A percentile compares a stretch with the other conserved stretches of the same genome.
These are phyloP conservation scores for Dendrobium officinale DNA, from an alignment of 106 monocot genomes.

Conservation along the genomic window DNA sequence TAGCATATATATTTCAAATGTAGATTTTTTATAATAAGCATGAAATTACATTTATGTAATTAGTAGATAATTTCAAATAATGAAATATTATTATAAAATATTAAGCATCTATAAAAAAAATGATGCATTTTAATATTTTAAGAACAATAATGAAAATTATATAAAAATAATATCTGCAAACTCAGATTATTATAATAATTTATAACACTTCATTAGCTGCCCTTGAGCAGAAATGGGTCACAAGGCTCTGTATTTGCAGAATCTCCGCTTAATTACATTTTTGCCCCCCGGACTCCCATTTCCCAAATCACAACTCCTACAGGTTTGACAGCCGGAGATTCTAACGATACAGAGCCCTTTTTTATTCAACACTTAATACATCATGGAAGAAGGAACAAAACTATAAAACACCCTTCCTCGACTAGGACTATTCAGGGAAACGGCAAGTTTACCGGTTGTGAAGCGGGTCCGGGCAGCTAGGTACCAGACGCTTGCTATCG, in stretches of 20 bases:
- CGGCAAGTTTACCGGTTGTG: constrained; percentile 24
- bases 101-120: too few species aligned
- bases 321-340: constrained; percentile 10
- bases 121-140: too few species aligned
- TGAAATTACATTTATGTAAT: too few species aligned
- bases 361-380: not conserved
- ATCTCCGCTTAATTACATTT: constrained; percentile 18
- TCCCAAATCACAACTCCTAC: not conserved
- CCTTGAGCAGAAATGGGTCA: not conserved
- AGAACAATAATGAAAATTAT: too few species aligned
- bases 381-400: not conserved
- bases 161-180: too few species aligned
- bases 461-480: constrained; percentile 37
- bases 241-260: constrained; percentile 14
- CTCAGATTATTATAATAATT: too few species aligned
- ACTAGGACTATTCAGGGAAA: constrained; percentile 1
- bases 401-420: not conserved
- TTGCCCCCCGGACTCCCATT: too few species aligned
- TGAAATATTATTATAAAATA: too few species aligned
- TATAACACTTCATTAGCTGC: too few species aligned
- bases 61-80: too few species aligned
- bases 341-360: constrained; percentile 16
- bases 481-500: constrained; percentile 27
- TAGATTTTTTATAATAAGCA: too few species aligned
- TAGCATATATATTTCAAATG: too few species aligned